Base-by-base conservation (phyloP, 805 yeast species). In the Suhomyces prunicola region DNA sequence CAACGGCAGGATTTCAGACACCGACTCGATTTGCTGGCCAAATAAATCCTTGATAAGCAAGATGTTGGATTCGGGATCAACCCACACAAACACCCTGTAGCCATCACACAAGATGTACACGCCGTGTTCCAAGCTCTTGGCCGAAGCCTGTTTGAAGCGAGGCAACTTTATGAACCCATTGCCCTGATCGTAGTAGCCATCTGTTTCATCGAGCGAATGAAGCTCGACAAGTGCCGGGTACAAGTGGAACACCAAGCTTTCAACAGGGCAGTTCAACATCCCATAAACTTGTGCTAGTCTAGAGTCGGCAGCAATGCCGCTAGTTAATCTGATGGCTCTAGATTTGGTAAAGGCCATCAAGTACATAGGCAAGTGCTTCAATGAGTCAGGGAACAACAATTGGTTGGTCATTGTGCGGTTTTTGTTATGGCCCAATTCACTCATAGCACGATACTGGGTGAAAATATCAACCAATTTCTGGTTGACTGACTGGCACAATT, bases 191-290 rank as follows among this genome's bases (percentile, higher is more conserved):
- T 59, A 47, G 44, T 63, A 35, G 6, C 74, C 83, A 56, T 89
- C 96, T 1, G 71, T 72, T 8, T 81, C 86, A 2, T 70, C 70
- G 53, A 89, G 68, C 3, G 81, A 77, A 65, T 91, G 96, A 24
- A 93, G 67, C 40, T 88, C 88, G 31, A 88, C 76, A 52, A 93
- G 73, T 9, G 87, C 84, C 1, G 99, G 98, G 63, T 92, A 94
- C 39, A 94, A 74, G 56, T 83, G 84, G 54, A 80, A 80, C 22
- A 84, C 72, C 19, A 92, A 72, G 48, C 77, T 77, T 22, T 81
- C 83, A 13, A 86, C 65, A 3, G 87, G 80, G 66, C 81, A 73
- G 6, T 78, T 71, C 59, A 80, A 73, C 64, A 90, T 71, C 46
- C 74, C 70, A 54, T 74, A 77, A 48, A 80, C 72, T 47, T 81